Conservation (phyloP, 169 alveolate genomes). For the Cryptosporidium sp. region DNA sequence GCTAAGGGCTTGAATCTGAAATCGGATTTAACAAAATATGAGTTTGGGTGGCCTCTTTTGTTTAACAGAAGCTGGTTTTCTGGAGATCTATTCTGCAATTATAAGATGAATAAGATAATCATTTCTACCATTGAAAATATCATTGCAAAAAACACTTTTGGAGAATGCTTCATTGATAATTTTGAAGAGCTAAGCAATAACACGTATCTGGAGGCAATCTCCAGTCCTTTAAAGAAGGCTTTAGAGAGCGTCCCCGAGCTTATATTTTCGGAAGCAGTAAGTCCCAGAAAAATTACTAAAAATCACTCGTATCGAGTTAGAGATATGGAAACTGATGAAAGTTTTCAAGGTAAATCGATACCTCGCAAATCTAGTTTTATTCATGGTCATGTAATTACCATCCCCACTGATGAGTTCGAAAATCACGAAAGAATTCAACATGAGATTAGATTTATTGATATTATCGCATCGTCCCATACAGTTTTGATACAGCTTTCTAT, state of each 20-base stretch:
- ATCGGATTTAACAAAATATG: constrained; percentile 4
- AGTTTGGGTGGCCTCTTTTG: constrained; percentile 30
- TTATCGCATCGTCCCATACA: constrained; percentile 3
- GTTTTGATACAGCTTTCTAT: constrained; percentile 31
- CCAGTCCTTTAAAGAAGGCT: not conserved
- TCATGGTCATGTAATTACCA: not conserved
- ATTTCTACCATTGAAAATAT: constrained; percentile 28
- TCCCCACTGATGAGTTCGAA: not conserved
- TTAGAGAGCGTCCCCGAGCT: not conserved
- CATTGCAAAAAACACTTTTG: not conserved
- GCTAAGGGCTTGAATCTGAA: not conserved
- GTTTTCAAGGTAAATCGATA: not conserved
- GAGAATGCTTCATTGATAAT: not conserved
- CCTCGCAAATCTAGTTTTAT: not conserved
- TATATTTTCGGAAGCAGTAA: not conserved
- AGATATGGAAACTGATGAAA: not conserved
- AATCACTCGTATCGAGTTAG: not conserved
- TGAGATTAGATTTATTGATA: constrained; percentile 2
- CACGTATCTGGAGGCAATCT: not conserved
- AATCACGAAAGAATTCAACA: not conserved
- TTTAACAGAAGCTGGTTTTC: constrained; percentile 19
- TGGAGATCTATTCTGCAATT: not conserved
- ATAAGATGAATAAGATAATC: constrained; percentile 1
- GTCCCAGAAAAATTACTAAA: not conserved
- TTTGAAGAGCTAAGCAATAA: not conserved